Conservation (phyloP, 257 asterid species). For the Solanum habrochaites region DNA sequence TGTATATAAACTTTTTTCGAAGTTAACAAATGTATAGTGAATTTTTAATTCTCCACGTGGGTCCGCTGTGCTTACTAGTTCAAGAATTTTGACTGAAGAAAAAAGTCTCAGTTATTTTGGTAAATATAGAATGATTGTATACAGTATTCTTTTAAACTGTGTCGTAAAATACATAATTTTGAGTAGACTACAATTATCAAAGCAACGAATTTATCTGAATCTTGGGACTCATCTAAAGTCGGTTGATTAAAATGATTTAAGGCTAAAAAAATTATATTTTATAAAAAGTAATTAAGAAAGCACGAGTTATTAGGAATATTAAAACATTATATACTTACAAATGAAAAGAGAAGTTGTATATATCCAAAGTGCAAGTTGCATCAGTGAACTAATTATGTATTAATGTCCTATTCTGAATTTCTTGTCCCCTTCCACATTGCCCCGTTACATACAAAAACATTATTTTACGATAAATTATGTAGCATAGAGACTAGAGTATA, state of each 20-base stretch:
- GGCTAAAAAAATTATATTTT: neutral
- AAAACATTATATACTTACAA: neutral
- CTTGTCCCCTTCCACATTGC: neutral
- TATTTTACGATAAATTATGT: neutral
- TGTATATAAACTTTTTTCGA: rapidly evolving
- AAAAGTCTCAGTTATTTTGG: neutral
- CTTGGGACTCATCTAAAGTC: neutral
- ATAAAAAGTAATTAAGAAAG: neutral
- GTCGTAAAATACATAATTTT: neutral
- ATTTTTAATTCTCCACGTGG: no score
- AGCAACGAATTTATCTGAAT: neutral
- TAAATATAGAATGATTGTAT: neutral
- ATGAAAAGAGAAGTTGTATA: neutral
- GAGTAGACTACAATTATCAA: neutral
- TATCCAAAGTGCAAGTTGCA: neutral
- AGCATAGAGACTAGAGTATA: neutral
- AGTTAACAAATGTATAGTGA: no score
- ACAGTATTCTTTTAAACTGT: neutral
- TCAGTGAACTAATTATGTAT: neutral
- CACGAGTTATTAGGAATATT: neutral
- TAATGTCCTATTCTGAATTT: neutral
- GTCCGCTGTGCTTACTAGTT: neutral
- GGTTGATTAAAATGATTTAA: neutral
- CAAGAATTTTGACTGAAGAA: neutral
- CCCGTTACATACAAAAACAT: neutral